Evolutionary conservation across 2,329 filamentous ascomycete species (phyloP), one percentile per base, ranked within the genome.

Genomic region (Lomentospora prolificans): DNA sequence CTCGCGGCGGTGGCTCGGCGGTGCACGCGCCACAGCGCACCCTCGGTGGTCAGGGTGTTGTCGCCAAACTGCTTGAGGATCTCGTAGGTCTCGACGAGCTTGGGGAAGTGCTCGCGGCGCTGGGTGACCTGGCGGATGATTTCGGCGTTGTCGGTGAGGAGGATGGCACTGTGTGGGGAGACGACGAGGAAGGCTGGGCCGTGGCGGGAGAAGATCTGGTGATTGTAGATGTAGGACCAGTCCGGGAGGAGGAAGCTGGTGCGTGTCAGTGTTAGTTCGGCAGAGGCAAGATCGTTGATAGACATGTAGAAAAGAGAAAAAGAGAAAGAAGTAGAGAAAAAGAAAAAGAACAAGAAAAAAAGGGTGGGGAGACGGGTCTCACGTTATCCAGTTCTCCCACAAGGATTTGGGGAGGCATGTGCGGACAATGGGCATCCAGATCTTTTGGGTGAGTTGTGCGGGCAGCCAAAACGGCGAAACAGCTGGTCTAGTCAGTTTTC

Each of bases 1-100:
- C 81, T 81, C 0, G 86, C 82, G 27, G 84, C 80, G 0, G 83
- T 86, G 46, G 84, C 78, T 69, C 87, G 89, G 59, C 87, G 80
- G 66, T 92, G 87, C 68, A 80, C 76, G 30, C 83, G 82, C 88
- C 87, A 92, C 27, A 78, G 69, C 1, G 73, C 65, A 1, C 87
- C 87, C 66, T 91, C 87, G 2, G 84, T 82, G 0, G 81, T 82
- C 22, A 91, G 69, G 1, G 91, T 77, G 64, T 89, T 92, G 56
- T 81, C 76, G 33, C 88, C 87, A 65, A 86, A 91, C 55, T 67
- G 63, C 12, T 63, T 60, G 53, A 74, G 59, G 46, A 70, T 66
- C 56, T 60, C 63, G 61, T 73, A 74, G 19, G 62, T 63, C 27
- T 67, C 65, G 6, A 64, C 59, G 60, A 64, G 67, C 60, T 73